Conservation (phyloP, 805 yeast genomes). For the Yarrowia porcina region DNA sequence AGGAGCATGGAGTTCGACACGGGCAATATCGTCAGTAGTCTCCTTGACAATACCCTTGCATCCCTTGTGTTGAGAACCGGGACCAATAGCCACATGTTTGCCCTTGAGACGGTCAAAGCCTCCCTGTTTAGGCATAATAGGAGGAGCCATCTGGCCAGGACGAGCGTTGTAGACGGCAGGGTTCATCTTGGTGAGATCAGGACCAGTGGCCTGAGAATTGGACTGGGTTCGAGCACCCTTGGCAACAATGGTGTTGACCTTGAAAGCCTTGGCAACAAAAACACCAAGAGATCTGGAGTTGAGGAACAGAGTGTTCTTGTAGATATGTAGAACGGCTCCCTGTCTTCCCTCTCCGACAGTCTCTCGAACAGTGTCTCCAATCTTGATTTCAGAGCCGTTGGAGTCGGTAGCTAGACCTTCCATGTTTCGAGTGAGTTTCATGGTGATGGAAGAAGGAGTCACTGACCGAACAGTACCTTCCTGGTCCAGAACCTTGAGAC, state of each 20-base stretch:
- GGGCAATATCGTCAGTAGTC: conserved; percentile 85
- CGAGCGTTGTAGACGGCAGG: conserved; percentile 55
- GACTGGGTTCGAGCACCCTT: conserved; percentile 64
- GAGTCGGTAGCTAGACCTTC: conserved; percentile 76
- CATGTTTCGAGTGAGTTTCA: conserved; percentile 56
- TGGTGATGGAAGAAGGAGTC: conserved; percentile 76
- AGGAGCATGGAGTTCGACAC: conserved; percentile 91
- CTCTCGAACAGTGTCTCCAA: conserved; percentile 93
- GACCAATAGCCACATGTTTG: conserved; percentile 78
- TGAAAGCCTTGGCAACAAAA: conserved; percentile 71
- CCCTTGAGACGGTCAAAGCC: conserved; percentile 82
- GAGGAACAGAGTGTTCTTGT: conserved; percentile 72
- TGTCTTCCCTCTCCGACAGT: conserved; percentile 77
- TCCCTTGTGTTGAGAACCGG: conserved; percentile 92
- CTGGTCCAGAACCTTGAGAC: conserved; percentile 73
- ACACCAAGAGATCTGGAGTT: conserved; percentile 89
- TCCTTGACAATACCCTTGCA: conserved; percentile 90
- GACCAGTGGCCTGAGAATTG: conserved; percentile 33
- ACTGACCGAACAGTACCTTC: conserved; percentile 73
- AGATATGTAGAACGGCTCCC: conserved; percentile 84
- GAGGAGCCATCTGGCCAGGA: conserved; percentile 52
- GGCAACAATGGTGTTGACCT: conserved; percentile 79
- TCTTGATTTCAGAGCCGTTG: conserved; percentile 76
- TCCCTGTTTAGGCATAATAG: conserved; percentile 51
- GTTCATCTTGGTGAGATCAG: conserved; percentile 70